Conservation (phyloP, 2,329 filamentous ascomycete genomes). For the Chaetomiaceae sp. region DNA sequence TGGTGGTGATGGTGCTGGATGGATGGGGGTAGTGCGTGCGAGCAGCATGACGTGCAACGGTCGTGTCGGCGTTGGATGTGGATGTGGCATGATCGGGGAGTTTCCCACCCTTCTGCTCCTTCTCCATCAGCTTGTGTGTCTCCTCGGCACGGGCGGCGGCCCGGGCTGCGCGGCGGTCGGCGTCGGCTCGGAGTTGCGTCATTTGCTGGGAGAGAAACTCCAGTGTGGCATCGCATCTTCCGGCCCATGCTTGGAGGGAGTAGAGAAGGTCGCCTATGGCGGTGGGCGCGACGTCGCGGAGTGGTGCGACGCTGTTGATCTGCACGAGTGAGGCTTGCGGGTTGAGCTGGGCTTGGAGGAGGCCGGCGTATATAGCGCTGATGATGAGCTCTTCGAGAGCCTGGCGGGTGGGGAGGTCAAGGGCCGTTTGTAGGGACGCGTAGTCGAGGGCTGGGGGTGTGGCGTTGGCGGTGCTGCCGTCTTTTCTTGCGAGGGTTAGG, state of each 20-base stretch:
- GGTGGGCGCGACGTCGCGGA: constrained; percentile 76
- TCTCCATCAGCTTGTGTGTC: constrained; percentile 44
- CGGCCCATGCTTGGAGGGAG: constrained; percentile 67
- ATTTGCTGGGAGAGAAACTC: constrained; percentile 71
- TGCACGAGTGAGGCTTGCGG: constrained; percentile 67
- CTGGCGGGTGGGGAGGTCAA: constrained; percentile 60
- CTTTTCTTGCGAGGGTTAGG: constrained; percentile 67
- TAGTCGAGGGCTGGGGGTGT: constrained; percentile 57
- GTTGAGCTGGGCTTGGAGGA: constrained; percentile 78
- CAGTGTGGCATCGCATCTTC: constrained; percentile 69
- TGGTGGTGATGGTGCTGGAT: constrained; percentile 1
- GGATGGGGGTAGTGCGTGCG: neutral
- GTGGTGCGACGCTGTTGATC: constrained; percentile 72
- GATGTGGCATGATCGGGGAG: constrained; percentile 13
- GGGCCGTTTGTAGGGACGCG: constrained; percentile 54
- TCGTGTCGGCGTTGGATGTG: neutral
- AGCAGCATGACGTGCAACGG: too few species aligned
- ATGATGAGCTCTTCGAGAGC: constrained; percentile 84
- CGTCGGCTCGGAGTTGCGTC: constrained; percentile 53
- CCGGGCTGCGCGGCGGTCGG: constrained; percentile 47
- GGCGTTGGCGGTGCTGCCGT: constrained; percentile 33
- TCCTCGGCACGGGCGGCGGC: constrained; percentile 42
- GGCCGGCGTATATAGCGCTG: constrained; percentile 76
- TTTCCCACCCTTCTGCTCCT: constrained; percentile 31
- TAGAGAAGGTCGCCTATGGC: constrained; percentile 62